Evolutionary conservation across 2,329 filamentous ascomycete genomes (phyloP).

Genomic region (Fusarium anthophilum): DNA sequence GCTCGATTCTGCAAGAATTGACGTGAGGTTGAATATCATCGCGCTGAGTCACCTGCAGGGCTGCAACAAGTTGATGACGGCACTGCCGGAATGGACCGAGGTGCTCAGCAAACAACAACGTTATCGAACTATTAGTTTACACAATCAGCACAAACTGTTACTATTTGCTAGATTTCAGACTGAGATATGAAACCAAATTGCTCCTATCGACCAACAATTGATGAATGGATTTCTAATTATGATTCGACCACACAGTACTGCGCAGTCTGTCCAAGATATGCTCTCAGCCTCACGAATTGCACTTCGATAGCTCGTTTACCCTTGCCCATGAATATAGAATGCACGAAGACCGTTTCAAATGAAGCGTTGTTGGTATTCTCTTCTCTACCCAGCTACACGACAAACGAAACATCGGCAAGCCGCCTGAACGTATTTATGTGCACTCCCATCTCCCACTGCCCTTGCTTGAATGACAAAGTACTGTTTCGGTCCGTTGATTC

Average conservation of each 20-base stretch:
- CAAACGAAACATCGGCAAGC: conserved; percentile 40
- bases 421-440: conserved; percentile 24
- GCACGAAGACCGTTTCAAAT: conserved; percentile 37
- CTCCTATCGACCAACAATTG: not conserved
- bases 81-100: conserved; percentile 12
- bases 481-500: not conserved
- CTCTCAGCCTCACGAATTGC: not conserved
- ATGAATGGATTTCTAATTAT: not conserved
- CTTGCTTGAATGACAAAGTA: conserved; percentile 1
- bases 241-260: not conserved
- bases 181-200: not conserved
- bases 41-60: not conserved
- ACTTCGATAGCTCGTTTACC: conserved; percentile 31
- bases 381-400: conserved; percentile 38
- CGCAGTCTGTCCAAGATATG: not conserved
- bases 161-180: not conserved
- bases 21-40: not conserved
- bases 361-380: conserved; percentile 38
- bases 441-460: conserved; percentile 10
- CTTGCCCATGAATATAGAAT: conserved; percentile 43
- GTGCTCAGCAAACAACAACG: not conserved
- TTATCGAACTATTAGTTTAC: not conserved
- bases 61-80: conserved; percentile 13
- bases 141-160: not conserved
- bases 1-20: not conserved